phyloP scores from a whole-genome alignment of 2,329 filamentous ascomycete species.

The Aureobasidium subglaciale region DNA sequence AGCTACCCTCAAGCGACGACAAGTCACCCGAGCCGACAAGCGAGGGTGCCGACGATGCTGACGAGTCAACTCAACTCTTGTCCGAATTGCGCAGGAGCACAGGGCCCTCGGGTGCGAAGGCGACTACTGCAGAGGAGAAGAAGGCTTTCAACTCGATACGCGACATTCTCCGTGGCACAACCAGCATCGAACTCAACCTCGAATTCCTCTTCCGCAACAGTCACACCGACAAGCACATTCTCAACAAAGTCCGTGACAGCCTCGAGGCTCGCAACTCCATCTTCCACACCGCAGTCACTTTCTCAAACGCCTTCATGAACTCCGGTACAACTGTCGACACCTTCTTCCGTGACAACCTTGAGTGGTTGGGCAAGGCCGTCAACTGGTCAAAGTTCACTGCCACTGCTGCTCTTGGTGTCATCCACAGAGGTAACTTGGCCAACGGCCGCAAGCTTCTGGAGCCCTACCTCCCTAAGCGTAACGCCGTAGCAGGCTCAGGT shows the following conservation, averaged over 20 bases:
- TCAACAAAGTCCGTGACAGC: slow-evolving; percentile 95
- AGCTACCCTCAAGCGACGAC: slow-evolving; percentile 56
- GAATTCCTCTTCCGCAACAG: slow-evolving; percentile 97
- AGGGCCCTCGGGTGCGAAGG: slow-evolving; percentile 28
- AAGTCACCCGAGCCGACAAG: slow-evolving; percentile 37
- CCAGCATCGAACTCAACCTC: slow-evolving; percentile 88
- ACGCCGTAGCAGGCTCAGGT: slow-evolving; percentile 61
- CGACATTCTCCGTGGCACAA: slow-evolving; percentile 72
- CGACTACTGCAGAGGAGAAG: slow-evolving; percentile 42
- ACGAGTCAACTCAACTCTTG: slow-evolving; percentile 53
- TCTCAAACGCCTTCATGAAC: slow-evolving; percentile 99
- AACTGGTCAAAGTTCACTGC: slow-evolving; percentile 99
- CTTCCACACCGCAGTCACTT: slow-evolving; percentile 94
- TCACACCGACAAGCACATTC: slow-evolving; percentile 80
- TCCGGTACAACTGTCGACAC: slow-evolving; percentile 96
- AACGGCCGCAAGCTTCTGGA: slow-evolving; percentile 91
- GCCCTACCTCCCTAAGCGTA: slow-evolving; percentile 80
- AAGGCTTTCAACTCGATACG: slow-evolving; percentile 52
- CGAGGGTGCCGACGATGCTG: slow-evolving; percentile 38
- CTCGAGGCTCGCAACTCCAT: slow-evolving; percentile 95
- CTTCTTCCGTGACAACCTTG: slow-evolving; percentile 95
- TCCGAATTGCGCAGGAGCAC: slow-evolving; percentile 49
- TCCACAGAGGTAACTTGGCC: slow-evolving; percentile 88
- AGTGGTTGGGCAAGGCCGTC: slow-evolving; percentile 96
- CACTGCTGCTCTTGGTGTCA: slow-evolving; percentile 90